Evolutionary conservation across 192 early-diverging fungal species (phyloP), one percentile per base, ranked within the genome.

Genomic region (Chytriomyces sp.): DNA sequence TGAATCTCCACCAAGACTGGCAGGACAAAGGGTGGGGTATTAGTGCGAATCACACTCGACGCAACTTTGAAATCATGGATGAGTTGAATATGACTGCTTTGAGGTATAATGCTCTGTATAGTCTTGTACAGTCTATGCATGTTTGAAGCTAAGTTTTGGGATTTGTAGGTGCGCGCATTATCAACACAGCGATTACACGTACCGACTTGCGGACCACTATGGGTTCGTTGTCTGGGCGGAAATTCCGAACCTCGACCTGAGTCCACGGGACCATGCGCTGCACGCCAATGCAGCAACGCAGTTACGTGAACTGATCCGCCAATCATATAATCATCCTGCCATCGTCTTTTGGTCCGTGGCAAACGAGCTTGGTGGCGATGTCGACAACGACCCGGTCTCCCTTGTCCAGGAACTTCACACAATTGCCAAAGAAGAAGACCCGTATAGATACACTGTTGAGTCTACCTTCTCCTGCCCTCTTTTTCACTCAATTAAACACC

Each of bases 201-300:
- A 70, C 28, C 22, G 17, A 12, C 38, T 70, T 57, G 68, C 68
- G 7, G 68, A 70, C 31, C 26, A 58, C 39, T 59, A 39, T 39
- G 68, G 68, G 19, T 39, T 70, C 31, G 56, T 70, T 38, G 68
- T 70, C 14, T 70, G 68, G 68, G 68, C 68, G 5, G 68, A 70
- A 28, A 70, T 70, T 58, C 68, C 68, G 30, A 70, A 70, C 30
- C n/a, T 70, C 28, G 56, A 31, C 17, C 28, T 40, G n/a, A 37
- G 38, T 1, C 68, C 68, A 14, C 39, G 26, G 39, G 30, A 52
- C n/a, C 68, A 54, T 3, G 56, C 38, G 0, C 7, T 40, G 34
- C 59, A 39, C 33, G 12, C 52, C 8, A 70, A 70, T 30, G 56
- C 68, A 17, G 68, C n/a, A 1, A 17, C 26, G 10, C 68, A 70